Percentiles rank a stretch among this genome's conserved stretches.
Conservation (phyloP, 495 filamentous ascomycete species). For the Aspergillus conjunctus region DNA sequence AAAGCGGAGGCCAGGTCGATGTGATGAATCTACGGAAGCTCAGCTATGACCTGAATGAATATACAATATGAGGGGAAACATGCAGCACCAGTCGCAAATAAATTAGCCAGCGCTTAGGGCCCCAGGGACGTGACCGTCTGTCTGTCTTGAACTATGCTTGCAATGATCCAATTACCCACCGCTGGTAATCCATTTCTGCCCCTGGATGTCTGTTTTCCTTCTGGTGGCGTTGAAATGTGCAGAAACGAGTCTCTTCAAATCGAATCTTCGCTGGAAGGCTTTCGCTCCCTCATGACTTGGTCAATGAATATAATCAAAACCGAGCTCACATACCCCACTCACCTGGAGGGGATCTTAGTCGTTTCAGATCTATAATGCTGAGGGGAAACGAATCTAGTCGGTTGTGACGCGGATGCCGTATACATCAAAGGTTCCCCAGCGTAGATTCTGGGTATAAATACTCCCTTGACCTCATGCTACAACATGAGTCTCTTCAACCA, state of each 20-base stretch:
- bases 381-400: neutral
- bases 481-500: neutral
- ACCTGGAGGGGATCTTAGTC: neutral
- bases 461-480: neutral
- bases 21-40: too few species aligned
- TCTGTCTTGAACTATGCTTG: neutral
- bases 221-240: neutral
- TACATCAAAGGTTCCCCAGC: neutral
- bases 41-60: neutral
- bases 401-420: neutral
- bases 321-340: neutral
- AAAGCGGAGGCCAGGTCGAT: too few species aligned
- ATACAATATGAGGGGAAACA: neutral
- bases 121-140: neutral
- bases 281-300: constrained; percentile 1
- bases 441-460: neutral
- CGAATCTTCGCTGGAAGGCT: neutral
- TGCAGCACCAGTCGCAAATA: neutral
- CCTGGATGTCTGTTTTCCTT: neutral
- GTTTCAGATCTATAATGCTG: neutral
- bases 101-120: neutral
- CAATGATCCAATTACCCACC: neutral
- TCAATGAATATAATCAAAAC: neutral
- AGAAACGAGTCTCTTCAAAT: neutral
- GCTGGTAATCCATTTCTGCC: too few species aligned